Conservation (phyloP, 2,329 filamentous ascomycete genomes). For the Xylariaceae sp. region DNA sequence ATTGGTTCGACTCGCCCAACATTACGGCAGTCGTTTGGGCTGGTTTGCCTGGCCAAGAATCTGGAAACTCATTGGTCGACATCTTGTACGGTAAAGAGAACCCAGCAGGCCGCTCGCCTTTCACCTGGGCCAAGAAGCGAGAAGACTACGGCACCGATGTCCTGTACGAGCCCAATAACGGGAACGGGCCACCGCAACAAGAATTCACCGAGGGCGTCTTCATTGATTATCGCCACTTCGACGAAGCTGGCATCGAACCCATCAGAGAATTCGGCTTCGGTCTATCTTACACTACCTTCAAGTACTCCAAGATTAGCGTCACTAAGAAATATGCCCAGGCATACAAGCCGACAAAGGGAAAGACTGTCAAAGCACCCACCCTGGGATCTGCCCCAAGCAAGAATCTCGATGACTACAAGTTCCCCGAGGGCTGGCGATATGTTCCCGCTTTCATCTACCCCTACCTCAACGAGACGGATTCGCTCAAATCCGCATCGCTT, state of each 20-base stretch:
- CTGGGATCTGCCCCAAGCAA: constrained; percentile 60
- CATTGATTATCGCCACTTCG: constrained; percentile 78
- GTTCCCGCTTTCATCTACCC: constrained; percentile 63
- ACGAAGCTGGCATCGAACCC: constrained; percentile 60
- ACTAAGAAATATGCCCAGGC: constrained; percentile 43
- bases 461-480: constrained; percentile 62
- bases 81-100: constrained; percentile 80
- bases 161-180: constrained; percentile 67
- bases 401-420: constrained; percentile 61
- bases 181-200: constrained; percentile 60
- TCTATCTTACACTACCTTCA: constrained; percentile 75
- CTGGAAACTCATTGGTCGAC: constrained; percentile 73
- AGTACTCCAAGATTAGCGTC: constrained; percentile 65
- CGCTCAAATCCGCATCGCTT: constrained; percentile 49
- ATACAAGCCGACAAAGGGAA: constrained; percentile 59
- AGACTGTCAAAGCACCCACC: constrained; percentile 59
- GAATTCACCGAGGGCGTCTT: constrained; percentile 75
- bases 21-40: constrained; percentile 82
- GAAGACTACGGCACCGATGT: constrained; percentile 67
- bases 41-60: constrained; percentile 78
- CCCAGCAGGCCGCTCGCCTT: constrained; percentile 72
- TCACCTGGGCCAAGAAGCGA: constrained; percentile 69
- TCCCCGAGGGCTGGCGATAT: constrained; percentile 55
- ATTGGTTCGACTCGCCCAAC: constrained; percentile 73
- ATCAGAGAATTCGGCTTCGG: constrained; percentile 81